Evolutionary conservation across 2,329 filamentous ascomycete genomes (phyloP).

Genomic region (Fusarium sp.): DNA sequence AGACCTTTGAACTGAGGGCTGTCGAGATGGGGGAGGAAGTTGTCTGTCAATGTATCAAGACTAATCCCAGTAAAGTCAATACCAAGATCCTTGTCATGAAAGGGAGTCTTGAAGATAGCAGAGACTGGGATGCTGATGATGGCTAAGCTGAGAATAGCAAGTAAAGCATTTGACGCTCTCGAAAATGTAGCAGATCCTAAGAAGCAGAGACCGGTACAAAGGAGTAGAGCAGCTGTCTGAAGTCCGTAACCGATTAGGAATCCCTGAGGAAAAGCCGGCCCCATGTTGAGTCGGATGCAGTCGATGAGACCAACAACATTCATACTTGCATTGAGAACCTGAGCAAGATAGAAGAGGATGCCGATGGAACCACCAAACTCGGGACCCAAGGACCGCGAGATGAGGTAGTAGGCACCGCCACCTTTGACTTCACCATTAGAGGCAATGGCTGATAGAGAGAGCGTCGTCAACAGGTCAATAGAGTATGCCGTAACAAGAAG

Average conservation of each 20-base stretch:
- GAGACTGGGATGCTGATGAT: slow-evolving; percentile 87
- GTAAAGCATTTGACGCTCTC: slow-evolving; percentile 80
- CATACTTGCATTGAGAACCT: slow-evolving; percentile 86
- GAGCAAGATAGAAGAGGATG: slow-evolving; percentile 90
- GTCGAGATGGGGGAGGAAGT: slow-evolving; percentile 77
- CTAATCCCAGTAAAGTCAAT: slow-evolving; percentile 85
- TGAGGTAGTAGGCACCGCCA: slow-evolving; percentile 89
- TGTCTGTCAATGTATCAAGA: slow-evolving; percentile 76
- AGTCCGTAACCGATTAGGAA: slow-evolving; percentile 84
- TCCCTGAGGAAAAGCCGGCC: slow-evolving; percentile 73
- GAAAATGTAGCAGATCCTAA: slow-evolving; percentile 85
- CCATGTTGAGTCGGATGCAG: slow-evolving; percentile 82
- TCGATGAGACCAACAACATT: slow-evolving; percentile 89
- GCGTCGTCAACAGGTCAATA: slow-evolving; percentile 85
- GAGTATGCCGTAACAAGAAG: slow-evolving; percentile 81
- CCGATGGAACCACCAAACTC: slow-evolving; percentile 93
- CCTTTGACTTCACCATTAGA: slow-evolving; percentile 91
- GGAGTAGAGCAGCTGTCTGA: slow-evolving; percentile 75
- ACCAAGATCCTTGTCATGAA: slow-evolving; percentile 69
- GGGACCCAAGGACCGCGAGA: slow-evolving; percentile 85
- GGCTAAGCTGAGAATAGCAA: slow-evolving; percentile 77
- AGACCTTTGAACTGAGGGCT: slow-evolving; percentile 72
- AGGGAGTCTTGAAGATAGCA: slow-evolving; percentile 76
- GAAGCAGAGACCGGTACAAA: slow-evolving; percentile 81
- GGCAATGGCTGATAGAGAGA: slow-evolving; percentile 89